Base-by-base conservation (phyloP, 139 green algal genomes). In the Ettlia oleoabundans region DNA sequence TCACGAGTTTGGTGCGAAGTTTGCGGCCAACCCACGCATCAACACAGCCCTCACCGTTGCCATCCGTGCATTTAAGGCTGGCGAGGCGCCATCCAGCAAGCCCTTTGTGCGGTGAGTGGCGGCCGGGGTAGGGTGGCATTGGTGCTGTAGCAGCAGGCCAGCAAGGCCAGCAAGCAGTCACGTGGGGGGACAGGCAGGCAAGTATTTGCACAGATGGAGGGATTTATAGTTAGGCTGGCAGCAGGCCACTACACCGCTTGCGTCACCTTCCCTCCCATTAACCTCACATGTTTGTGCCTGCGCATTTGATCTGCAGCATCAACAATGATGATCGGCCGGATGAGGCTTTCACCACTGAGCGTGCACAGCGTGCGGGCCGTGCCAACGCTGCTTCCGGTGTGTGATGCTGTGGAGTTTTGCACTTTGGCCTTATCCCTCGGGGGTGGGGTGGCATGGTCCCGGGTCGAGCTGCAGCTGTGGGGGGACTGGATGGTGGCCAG, bases 311-410 rank as follows among this genome's bases (percentile, higher is more conserved):
- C 28, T 47, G n/a, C 78, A 82, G 80, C 65, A 86, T 92, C 42
- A 80, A 86, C 61, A 85, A 93, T 71, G 81, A 90, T 35, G 87
- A 92, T 66, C 83, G 96, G 7, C 96, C 96, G 2, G 95, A 98
- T 41, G 89, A 98, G 84, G 96, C 96, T 0, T 98, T 96, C 86
- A 93, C 89, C 28, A 98, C 95, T 0, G 93, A 96, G 41, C 78
- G 92, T 13, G 94, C 94, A 6, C 79, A 90, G 80, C 87, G 91
- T 28, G 85, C 86, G 3, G 96, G 96, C 1, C 88, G 92, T 13
- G 96, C 96, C 77, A 99, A 99, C 85, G 96, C 96, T 1, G 78
- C 92, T 47, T 82, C 61, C 1, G 69, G 78, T 58, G 78, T n/a
- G n/a, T n/a, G n/a, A n/a, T n/a, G n/a, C n/a, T n/a, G n/a, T n/a